phyloP scores from a whole-genome alignment of 352 stramenopile species.

The Phytophthora meadii region DNA sequence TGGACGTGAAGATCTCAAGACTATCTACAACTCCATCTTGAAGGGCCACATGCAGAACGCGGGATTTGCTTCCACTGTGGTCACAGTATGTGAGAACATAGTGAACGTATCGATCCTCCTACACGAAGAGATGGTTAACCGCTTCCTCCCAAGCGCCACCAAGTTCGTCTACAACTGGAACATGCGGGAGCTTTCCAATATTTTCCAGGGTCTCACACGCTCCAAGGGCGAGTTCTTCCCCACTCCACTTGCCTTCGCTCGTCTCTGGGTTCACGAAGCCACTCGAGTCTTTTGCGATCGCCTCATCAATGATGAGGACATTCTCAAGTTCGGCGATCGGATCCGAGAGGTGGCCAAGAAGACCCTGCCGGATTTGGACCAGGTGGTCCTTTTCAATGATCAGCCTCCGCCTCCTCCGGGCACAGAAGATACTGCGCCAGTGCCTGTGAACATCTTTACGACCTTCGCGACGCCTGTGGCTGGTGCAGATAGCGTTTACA shows the following conservation, averaged over 20 bases:
- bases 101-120: constrained; percentile 92
- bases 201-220: constrained; percentile 95
- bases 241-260: constrained; percentile 82
- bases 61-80: constrained; percentile 64
- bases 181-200: constrained; percentile 96
- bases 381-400: constrained; percentile 86
- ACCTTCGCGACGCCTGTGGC: constrained; percentile 90
- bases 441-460: constrained; percentile 93
- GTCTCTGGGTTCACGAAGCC: constrained; percentile 96
- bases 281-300: constrained; percentile 98
- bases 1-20: constrained; percentile 93
- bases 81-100: constrained; percentile 84
- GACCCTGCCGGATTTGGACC: constrained; percentile 87
- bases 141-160: constrained; percentile 96
- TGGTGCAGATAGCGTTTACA: constrained; percentile 75
- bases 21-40: constrained; percentile 97
- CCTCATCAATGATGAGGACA: constrained; percentile 95
- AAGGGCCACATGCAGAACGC: constrained; percentile 93
- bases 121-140: constrained; percentile 93
- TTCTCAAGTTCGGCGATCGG: constrained; percentile 92
- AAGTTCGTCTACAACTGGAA: constrained; percentile 99
- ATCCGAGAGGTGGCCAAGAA: constrained; percentile 95
- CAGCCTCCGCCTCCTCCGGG: constrained; percentile 35
- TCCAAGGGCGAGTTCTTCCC: constrained; percentile 94
- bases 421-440: constrained; percentile 26